phyloP scores from a whole-genome alignment of 129 eudicot species.

The Dittrichia graveolens region DNA sequence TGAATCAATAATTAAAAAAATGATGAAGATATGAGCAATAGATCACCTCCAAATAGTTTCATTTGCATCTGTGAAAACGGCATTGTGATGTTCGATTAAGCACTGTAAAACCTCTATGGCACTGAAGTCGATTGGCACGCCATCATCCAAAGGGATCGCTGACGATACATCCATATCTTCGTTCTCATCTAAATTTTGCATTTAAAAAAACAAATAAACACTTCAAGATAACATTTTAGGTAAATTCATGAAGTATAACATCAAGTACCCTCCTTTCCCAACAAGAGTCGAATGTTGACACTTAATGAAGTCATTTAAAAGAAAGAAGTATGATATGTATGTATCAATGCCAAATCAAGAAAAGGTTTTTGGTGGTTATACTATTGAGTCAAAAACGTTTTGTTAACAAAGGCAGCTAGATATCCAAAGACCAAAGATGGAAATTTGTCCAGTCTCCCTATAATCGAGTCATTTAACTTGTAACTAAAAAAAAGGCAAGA shows the following conservation, averaged over 20 bases:
- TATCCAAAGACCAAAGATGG: too few species aligned
- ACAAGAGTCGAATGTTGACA: neutral
- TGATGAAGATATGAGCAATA: neutral
- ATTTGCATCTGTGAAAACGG: constrained; percentile 88
- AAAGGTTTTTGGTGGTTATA: neutral
- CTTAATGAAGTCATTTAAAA: too few species aligned
- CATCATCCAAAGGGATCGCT: constrained; percentile 87
- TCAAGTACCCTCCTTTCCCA: neutral
- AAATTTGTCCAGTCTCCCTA: too few species aligned
- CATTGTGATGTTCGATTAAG: constrained; percentile 86
- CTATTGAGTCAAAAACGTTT: too few species aligned
- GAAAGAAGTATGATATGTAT: too few species aligned
- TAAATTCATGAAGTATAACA: neutral
- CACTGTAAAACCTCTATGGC: constrained; percentile 87
- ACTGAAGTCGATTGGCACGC: constrained; percentile 61
- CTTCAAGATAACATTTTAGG: neutral
- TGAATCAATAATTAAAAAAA: constrained; percentile 9
- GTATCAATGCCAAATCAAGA: neutral
- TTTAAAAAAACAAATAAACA: neutral
- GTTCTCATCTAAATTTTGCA: constrained; percentile 51
- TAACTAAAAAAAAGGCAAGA: too few species aligned
- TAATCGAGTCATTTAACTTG: too few species aligned
- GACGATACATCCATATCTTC: constrained; percentile 79
- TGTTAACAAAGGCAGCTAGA: too few species aligned
- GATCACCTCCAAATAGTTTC: constrained; percentile 86